Evolutionary conservation across 495 filamentous ascomycete genomes (phyloP), one percentile per base, ranked within the genome.

Genomic region (Xylaria venustula): DNA sequence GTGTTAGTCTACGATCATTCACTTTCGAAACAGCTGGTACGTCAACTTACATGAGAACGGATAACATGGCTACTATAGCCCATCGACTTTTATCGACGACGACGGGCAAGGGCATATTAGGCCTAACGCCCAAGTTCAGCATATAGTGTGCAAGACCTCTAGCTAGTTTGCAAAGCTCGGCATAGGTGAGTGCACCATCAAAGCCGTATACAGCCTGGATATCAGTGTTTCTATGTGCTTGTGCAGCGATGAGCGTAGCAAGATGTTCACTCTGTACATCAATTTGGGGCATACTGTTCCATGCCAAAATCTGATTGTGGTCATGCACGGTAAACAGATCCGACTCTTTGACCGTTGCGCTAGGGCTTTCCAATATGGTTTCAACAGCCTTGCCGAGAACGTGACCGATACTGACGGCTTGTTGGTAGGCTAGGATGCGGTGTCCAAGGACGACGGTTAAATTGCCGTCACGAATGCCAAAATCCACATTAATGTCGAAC

Each of bases 291-390:
- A 76, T 36, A 64, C 71, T 68, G 46, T 73, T 68, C 71, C 71
- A 73, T 15, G 62, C 61, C n/a, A 80, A 37, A 26, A 80, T 75
- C 53, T 80, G 74, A 1, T 74, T 74, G 36, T 75, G 71, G 25
- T 81, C 78, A 8, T 73, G 64, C 53, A 76, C 70, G 25, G 64
- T 77, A 51, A 80, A 81, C 7, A 81, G 72, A 54, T 81, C 74
- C 17, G 73, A 69, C 23, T 75, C 62, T 19, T 72, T 74, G 12
- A 77, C 64, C 11, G 62, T 60, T 1, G 63, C 70, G 48, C 66
- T 70, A 7, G 75, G 77, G 15, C 65, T 61, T 11, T 73, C 58
- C 15, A 81, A 50, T 20, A 81, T 77, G 4, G 72, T 62, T 34
- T 75, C 73, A 25, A 81, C 71, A 9, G 77, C 78, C 34, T 68